Percentiles rank a stretch among this genome's conserved stretches.
phyloP scores from a whole-genome alignment of 148 eudicot genomes.

The Cornus kousa region DNA sequence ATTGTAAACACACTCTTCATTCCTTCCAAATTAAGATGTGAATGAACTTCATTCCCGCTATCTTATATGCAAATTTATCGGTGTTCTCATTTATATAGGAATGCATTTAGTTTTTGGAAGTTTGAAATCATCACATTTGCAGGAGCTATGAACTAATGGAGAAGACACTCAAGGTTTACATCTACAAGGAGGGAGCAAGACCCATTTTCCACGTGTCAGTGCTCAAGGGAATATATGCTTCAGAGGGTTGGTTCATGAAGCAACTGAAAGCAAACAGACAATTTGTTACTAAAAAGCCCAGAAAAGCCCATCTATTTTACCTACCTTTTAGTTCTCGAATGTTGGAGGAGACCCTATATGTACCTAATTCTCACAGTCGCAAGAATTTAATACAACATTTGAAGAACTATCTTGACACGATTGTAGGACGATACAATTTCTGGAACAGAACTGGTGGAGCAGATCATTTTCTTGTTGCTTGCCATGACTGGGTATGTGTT shows the following conservation, averaged over 20 bases:
- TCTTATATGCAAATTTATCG: neutral
- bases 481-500: conserved; percentile 49
- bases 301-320: conserved; percentile 41
- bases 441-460: conserved; percentile 44
- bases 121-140: conserved; percentile 28
- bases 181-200: conserved; percentile 38
- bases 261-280: conserved; percentile 33
- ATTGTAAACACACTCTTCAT: neutral
- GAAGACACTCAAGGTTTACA: conserved; percentile 37
- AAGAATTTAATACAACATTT: conserved; percentile 25
- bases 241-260: conserved; percentile 54
- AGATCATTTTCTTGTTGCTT: conserved; percentile 50
- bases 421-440: conserved; percentile 28
- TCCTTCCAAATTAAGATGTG: conserved; percentile 24
- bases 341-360: conserved; percentile 30
- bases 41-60: conserved; percentile 28
- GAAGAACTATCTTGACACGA: conserved; percentile 30
- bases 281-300: conserved; percentile 29
- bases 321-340: conserved; percentile 37
- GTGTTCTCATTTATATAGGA: neutral
- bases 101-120: neutral
- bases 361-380: conserved; percentile 33
- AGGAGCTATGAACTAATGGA: conserved; percentile 51
- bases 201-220: conserved; percentile 42
- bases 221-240: conserved; percentile 45